Evolutionary conservation across 2,329 filamentous ascomycete genomes (phyloP).

Genomic region (Keithomyces neogunnii): DNA sequence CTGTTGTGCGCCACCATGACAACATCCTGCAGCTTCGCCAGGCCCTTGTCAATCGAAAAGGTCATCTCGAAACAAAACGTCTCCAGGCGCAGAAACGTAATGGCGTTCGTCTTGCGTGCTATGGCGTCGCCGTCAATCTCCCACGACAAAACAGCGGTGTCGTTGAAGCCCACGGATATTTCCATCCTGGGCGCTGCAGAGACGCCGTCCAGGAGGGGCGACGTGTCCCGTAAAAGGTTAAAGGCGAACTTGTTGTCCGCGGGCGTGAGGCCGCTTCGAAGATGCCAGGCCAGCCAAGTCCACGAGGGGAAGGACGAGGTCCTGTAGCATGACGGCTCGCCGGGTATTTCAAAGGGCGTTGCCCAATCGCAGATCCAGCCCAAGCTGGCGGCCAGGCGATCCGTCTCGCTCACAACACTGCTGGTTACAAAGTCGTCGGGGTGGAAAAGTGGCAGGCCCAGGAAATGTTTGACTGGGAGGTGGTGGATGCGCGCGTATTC

Average conservation of each 20-base stretch:
- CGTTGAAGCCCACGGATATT: slow-evolving; percentile 25
- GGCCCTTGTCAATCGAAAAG: slow-evolving; percentile 11
- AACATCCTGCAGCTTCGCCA: slow-evolving; percentile 4
- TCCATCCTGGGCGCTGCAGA: slow-evolving; percentile 23
- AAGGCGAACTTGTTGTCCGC: slow-evolving; percentile 17
- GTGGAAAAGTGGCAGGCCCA: slow-evolving; percentile 28
- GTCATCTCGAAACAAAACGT: slow-evolving; percentile 25
- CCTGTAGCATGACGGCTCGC: slow-evolving; percentile 17
- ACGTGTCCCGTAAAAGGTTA: slow-evolving; percentile 19
- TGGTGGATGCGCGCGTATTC: slow-evolving; percentile 19
- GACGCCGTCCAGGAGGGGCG: slow-evolving; percentile 19
- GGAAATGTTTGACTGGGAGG: slow-evolving; percentile 18
- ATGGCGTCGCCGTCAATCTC: slow-evolving; percentile 26
- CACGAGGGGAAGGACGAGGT: slow-evolving; percentile 23
- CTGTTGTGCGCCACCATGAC: slow-evolving; percentile 14
- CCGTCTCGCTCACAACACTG: slow-evolving; percentile 21
- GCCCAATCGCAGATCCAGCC: slow-evolving; percentile 24
- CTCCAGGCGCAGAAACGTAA: slow-evolving; percentile 24
- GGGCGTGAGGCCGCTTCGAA: slow-evolving; percentile 12
- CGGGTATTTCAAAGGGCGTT: slow-evolving; percentile 10
- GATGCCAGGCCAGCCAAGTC: slow-evolving; percentile 29
- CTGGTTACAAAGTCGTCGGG: slow-evolving; percentile 19
- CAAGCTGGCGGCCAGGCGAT: slow-evolving; percentile 24
- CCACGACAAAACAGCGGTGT: slow-evolving; percentile 25
- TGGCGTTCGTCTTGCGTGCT: slow-evolving; percentile 14